Base-by-base conservation (phyloP, 2,329 filamentous ascomycete species). In the Arthrobotrys conoides region DNA sequence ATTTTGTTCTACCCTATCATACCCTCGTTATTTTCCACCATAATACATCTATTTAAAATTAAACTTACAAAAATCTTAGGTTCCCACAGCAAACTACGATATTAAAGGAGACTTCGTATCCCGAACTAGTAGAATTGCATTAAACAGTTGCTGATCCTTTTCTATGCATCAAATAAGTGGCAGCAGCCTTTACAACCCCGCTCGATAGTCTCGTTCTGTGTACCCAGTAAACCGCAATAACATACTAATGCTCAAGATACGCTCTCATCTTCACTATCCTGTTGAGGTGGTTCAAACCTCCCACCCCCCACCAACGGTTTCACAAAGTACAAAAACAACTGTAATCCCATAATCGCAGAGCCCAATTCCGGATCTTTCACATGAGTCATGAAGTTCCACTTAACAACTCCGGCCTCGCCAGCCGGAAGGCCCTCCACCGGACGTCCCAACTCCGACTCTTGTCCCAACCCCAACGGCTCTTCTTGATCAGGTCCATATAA, bases 281-380 rank as follows among this genome's bases (percentile, higher is more conserved):
- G 24, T 4, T 27, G 6, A 36, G 65, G 9, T 46, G 48, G 67
- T 41, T 71, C 22, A 66, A 67, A 53, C 24, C 27, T 44, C 20
- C 73, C 67, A 41, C 67, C 73, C 5, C 51, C 73, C 6, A 71
- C 51, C 61, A 77, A 61, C 30, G 67, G 67, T 16, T 77, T 77
- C n/a, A 41, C 66, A 67, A 71, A 71, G 20, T 77, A 71, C 30
- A 77, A 46, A 55, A 63, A 77, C 36, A 77, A 46, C 41, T 71
- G 38, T 16, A 27, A 38, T 1, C 67, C 67, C 73, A 71, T 71
- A 49, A 77, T 14, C 33, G 57, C 5, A 20, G 3, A 36, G 5
- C n/a, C 36, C 61, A 24, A 18, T 49, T 30, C 46, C 10, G 27
- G 8, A 5, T 33, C 22, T 14, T 53, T 33, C 41, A 30, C 20